Evolutionary conservation across 371 early-diverging fungal species (phyloP).

Genomic region (Mortierella sp.): DNA sequence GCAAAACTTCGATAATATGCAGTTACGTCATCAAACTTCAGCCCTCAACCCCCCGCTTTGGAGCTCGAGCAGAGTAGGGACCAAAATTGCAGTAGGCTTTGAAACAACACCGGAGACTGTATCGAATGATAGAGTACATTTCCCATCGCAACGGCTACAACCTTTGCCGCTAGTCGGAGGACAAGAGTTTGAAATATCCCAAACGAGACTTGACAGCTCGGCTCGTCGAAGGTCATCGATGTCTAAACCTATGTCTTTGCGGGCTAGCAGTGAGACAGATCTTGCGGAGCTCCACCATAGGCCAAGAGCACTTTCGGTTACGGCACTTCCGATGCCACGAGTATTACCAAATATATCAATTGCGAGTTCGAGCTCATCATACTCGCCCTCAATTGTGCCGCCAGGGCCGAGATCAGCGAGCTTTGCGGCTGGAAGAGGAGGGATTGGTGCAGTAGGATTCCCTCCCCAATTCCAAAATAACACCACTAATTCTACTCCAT

Average conservation of each 20-base stretch:
- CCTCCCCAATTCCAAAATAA: not conserved
- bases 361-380: not conserved
- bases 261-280: not conserved
- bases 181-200: not conserved
- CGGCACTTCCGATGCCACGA: not conserved
- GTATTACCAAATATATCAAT: not conserved
- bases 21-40: conserved; percentile 3
- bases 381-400: not conserved
- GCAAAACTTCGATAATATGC: conserved; percentile 3
- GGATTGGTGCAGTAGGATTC: not conserved
- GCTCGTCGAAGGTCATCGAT: conserved; percentile 1
- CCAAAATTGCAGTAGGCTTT: no score
- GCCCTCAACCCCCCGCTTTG: not conserved
- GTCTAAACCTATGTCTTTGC: not conserved
- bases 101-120: not conserved
- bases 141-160: not conserved
- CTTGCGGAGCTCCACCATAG: not conserved
- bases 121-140: not conserved
- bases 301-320: not conserved
- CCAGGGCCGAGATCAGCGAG: not conserved
- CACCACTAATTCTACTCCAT: not conserved
- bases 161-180: not conserved
- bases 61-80: not conserved
- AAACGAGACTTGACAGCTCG: not conserved
- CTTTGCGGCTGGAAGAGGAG: not conserved